Evolutionary conservation across 148 eudicot species (phyloP), one percentile per base, ranked within the genome.

Genomic region (Rhododendron williamsianum): DNA sequence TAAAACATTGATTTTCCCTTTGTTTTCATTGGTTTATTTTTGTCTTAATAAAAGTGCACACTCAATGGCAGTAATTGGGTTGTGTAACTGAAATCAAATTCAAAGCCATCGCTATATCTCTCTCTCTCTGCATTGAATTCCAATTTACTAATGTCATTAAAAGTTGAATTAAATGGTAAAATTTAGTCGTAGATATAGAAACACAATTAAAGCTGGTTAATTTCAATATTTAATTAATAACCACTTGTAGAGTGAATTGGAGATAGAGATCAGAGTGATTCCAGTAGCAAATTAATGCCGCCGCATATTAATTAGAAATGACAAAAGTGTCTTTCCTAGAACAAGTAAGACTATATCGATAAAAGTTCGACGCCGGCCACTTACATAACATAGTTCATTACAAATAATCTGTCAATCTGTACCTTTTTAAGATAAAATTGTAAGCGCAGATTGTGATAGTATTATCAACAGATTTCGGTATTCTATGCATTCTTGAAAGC

Each of bases 171-270:
- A 71, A 83, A 83, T 83, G 79, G 79, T 46, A 46, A 69, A 83
- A 83, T 71, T 83, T 83, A 72, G 85, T 71, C 25, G 27, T 72
- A 71, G 85, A 83, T 30, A 48, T 71, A 72, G 78, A 18, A 83
- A 51, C 65, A 30, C 80, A 83, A 49, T 83, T 83, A 83, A 83
- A 49, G 60, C 80, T 72, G 58, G 21, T 72, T 83, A 83, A 83
- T 83, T 72, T 72, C 80, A 12, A 9, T 51, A 51, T 83, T 83
- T 30, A 49, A 83, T 49, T 72, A 48, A 49, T 72, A 72, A 48
- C 67, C 23, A 48, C 60, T 27, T 15, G 30, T 16, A 71, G 85
- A 30, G 60, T n/a, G 12, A 69, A 63, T 63, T 63, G 71, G 30
- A 63, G 72, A 67, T 25, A 67, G 46, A 30, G 45, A 78, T 49